These are phyloP conservation scores for Tinospora cordifolia DNA, from an alignment of 164 flowering plant species.

Conservation along the genomic window DNA sequence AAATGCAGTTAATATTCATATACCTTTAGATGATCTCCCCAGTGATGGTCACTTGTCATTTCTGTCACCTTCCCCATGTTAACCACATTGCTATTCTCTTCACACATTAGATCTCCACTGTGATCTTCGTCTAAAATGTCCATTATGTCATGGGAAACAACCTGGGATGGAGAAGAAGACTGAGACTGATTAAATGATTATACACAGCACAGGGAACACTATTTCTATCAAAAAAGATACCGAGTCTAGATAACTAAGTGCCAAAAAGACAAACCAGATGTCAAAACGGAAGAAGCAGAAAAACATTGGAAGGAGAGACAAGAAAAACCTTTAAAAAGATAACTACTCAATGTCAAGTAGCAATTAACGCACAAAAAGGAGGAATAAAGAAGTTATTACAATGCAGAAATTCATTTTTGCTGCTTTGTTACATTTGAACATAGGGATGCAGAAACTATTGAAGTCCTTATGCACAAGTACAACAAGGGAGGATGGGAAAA, in stretches of 20 bases:
- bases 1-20: not conserved
- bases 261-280: not conserved
- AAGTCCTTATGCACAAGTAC: no score
- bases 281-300: not conserved
- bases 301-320: no score
- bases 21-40: constrained; percentile 7
- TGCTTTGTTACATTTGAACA: no score
- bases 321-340: no score
- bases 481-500: no score
- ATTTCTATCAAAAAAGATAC: not conserved
- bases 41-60: not conserved
- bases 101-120: not conserved
- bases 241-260: not conserved
- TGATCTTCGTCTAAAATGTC: constrained; percentile 17
- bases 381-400: no score
- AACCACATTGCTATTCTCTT: not conserved
- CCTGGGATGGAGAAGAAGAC: constrained; percentile 9
- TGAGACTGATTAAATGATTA: not conserved
- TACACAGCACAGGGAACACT: not conserved
- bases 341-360: no score
- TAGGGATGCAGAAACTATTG: no score
- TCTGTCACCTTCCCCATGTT: not conserved
- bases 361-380: no score
- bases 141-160: constrained; percentile 12
- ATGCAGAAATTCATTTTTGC: no score